Evolutionary conservation across 441 rosid species (phyloP), one percentile per base, ranked within the genome.

Genomic region (Adansonia gregorii): DNA sequence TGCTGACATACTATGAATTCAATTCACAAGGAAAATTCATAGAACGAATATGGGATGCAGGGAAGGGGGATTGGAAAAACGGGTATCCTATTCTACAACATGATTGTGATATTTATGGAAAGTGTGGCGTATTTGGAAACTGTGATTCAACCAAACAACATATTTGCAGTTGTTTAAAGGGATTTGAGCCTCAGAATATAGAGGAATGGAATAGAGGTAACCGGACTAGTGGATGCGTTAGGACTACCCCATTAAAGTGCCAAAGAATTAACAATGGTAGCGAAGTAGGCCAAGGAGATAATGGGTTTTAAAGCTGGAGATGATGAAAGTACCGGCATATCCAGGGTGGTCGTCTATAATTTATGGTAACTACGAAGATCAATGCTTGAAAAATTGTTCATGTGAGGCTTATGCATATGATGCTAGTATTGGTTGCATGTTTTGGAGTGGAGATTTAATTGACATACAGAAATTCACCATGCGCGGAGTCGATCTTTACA

Each of bases 321-420:
- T 75, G n/a, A 63, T 86, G 82, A 93, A 94, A 83, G 76, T 94
- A 79, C 98, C 98, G 0, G 97, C 93, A 86, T 92, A 85, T 27
- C 92, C 78, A 10, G 72, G 45, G 7, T 67, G 15, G 35, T 17
- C 81, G 71, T 48, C 72, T 80, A 24, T 24, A 24, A 24, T 14
- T 54, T 48, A 59, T 7, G 85, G 82, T 0, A 49, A 59, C 66
- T 93, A 97, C 12, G 7, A 51, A 68, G 55, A 81, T 12, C 76
- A 14, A 31, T 93, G 98, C 79, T 52, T 86, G 78, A 76, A 48
- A 19, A 80, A 87, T 68, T 93, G 97, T 79, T 90, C 93, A 3
- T 94, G 98, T 61, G 85, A 39, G 45, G 98, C 94, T 0, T 92
- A 78, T 75, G 87, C 92, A 3, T 4, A 73, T 12, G 84, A 81